A percentile compares a stretch with the other conserved stretches of the same genome.
These are phyloP conservation scores for Piedraia hortae DNA, from an alignment of 2,329 filamentous ascomycete genomes.

Conservation along the genomic window DNA sequence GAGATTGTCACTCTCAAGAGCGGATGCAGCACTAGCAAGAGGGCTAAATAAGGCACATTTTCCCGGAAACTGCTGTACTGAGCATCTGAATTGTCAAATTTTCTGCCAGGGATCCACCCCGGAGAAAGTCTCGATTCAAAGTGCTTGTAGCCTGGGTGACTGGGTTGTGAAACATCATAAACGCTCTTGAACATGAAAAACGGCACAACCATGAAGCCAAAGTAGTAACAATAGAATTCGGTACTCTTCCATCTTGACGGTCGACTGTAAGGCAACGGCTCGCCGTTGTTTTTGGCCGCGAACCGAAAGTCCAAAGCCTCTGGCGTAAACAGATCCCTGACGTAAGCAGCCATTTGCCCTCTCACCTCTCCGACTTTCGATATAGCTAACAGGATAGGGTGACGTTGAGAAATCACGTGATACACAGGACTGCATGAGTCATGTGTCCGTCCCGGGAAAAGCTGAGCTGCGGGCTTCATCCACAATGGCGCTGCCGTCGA, in stretches of 20 bases:
- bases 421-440: no score
- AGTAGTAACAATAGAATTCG: conserved; percentile 64
- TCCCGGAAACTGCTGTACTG: conserved; percentile 68
- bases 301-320: conserved; percentile 47
- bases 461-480: no score
- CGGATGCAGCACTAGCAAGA: conserved; percentile 53
- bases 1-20: conserved; percentile 36
- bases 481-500: conserved; percentile 8
- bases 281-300: conserved; percentile 28
- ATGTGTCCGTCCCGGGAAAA: background rate
- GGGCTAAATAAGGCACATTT: conserved; percentile 57
- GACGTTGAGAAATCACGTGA: no score
- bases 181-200: conserved; percentile 69
- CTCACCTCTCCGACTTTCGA: no score
- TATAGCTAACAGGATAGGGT: no score
- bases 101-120: conserved; percentile 80
- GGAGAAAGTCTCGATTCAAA: conserved; percentile 42
- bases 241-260: conserved; percentile 59
- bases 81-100: conserved; percentile 71
- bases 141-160: conserved; percentile 52
- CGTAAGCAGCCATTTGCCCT: no score
- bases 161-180: conserved; percentile 65
- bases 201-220: conserved; percentile 41
- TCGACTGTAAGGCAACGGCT: conserved; percentile 15
- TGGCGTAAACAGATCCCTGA: no score